A percentile compares a stretch with the other conserved stretches of the same genome.
Evolutionary conservation across 495 filamentous ascomycete genomes (phyloP).

Genomic region (Collariella sp.): DNA sequence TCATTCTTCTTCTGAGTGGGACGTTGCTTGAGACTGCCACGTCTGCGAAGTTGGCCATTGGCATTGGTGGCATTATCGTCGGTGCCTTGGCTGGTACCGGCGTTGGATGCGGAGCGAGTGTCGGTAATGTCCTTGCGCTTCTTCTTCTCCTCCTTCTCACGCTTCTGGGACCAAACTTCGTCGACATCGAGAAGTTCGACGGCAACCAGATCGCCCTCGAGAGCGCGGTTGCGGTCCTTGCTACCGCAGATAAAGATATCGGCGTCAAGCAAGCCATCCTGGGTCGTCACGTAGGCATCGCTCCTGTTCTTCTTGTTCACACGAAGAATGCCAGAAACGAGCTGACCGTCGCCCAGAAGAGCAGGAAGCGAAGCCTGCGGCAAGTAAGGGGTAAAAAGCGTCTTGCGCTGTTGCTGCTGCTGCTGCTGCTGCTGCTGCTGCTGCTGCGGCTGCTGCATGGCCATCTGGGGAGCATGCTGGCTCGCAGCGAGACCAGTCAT

Average conservation of each 20-base stretch:
- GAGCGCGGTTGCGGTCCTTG: slow-evolving; percentile 92
- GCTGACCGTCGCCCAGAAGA: slow-evolving; percentile 80
- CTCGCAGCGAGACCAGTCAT: slow-evolving; percentile 59
- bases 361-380: slow-evolving; percentile 92
- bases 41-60: slow-evolving; percentile 75
- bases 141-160: slow-evolving; percentile 99
- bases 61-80: slow-evolving; percentile 56
- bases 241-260: slow-evolving; percentile 99
- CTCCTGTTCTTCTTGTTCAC: slow-evolving; percentile 99
- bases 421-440: no score
- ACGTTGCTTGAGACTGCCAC: slow-evolving; percentile 89
- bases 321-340: slow-evolving; percentile 91
- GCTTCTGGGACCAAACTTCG: slow-evolving; percentile 97
- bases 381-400: slow-evolving; percentile 94
- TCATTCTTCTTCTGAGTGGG: slow-evolving; percentile 99
- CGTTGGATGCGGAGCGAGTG: slow-evolving; percentile 64
- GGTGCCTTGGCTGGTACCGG: slow-evolving; percentile 59
- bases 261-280: slow-evolving; percentile 78
- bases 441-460: slow-evolving; percentile 63
- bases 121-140: slow-evolving; percentile 98
- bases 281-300: slow-evolving; percentile 92
- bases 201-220: slow-evolving; percentile 92
- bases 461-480: slow-evolving; percentile 66
- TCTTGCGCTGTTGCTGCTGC: slow-evolving; percentile 96
- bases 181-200: slow-evolving; percentile 96